Evolutionary conservation across 108 stramenopile genomes (phyloP), one percentile per base, ranked within the genome.

Genomic region (Seminavis robusta): DNA sequence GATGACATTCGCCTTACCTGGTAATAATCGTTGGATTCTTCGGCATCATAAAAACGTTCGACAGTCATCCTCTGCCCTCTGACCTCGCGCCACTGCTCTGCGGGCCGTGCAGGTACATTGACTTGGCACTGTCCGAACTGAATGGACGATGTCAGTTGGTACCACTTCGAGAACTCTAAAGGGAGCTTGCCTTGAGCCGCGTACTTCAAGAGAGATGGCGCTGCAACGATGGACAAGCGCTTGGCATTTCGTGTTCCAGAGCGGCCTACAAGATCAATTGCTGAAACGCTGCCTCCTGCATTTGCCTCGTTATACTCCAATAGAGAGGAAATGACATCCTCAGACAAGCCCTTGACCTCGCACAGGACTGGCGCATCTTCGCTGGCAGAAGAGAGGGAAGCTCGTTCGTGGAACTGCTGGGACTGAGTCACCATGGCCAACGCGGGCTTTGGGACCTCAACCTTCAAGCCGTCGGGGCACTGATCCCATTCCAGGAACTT

Each of bases 11-110:
- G 17, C 13, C 60, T 53, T 32, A 69, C 68, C 10, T 76, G 58
- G 47, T 76, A 76, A 36, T 71, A 76, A 8, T 71, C 65, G 19
- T 71, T 76, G 1, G 69, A 71, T 46, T 71, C 65, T 39, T 62
- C 65, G 5, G 65, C 57, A 40, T 76, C 69, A 29, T 66, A 76
- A 32, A 51, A 20, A 28, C 74, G 56, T 44, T 76, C 69, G 32
- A 47, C 47, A 8, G 41, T 28, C 10, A 20, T 34, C 30, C 36
- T 67, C 23, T 56, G 46, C 13, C 65, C 61, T 16, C 20, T 28
- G 21, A 67, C 36, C 27, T 40, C 32, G 21, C 28, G 29, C 74
- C 74, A 76, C 23, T 15, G 66, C 59, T 71, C 74, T 13, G 11
- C 27, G 26, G 74, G 74, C 26, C 74, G 64, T 29, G 54, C 47